Evolutionary conservation across 2,329 filamentous ascomycete genomes (phyloP), one percentile per base, ranked within the genome.

Genomic region (Hypoxylon sp.): DNA sequence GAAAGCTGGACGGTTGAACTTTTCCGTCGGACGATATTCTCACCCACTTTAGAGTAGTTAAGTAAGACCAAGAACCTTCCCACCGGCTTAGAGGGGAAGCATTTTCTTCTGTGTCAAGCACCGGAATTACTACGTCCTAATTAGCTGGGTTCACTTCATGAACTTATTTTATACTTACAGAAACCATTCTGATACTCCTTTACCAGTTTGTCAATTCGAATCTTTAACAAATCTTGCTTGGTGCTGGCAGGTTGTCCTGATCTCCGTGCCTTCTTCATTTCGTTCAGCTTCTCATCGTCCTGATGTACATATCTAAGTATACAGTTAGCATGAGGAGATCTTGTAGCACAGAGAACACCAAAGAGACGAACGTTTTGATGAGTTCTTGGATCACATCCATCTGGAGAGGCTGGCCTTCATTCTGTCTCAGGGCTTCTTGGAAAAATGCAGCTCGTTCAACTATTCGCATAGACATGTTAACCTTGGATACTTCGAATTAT

Each of bases 151-250:
- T n/a, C n/a, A n/a, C n/a, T n/a, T n/a, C n/a, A n/a, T n/a, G n/a
- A n/a, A n/a, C n/a, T n/a, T n/a, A n/a, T n/a, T n/a, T n/a, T 27
- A 11, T 17, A 75, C 83, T 63, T 61, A 90, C 89, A 88, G 66
- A 96, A 95, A 0, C 94, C 94, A 43, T 85, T 84, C 57, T 87
- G 81, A 60, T 89, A 90, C 75, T 99, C 94, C 62, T 88, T 88
- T 66, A 87, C 79, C 58, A 97, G 88, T 1, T 75, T 75, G 9
- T 82, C 79, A 45, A 89, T 86, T 59, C 85, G 87, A 64, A 90
- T 79, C 69, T 84, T 86, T 27, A 97, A 75, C 13, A 90, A 75
- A 60, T 92, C 89, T 69, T 97, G 91, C 53, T 83, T 86, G 15
- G 85, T 84, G 65, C 80, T 89, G 12, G 91, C 79, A 6, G 93